Conservation (phyloP, 352 stramenopile species). For the Pythium monospermum region DNA sequence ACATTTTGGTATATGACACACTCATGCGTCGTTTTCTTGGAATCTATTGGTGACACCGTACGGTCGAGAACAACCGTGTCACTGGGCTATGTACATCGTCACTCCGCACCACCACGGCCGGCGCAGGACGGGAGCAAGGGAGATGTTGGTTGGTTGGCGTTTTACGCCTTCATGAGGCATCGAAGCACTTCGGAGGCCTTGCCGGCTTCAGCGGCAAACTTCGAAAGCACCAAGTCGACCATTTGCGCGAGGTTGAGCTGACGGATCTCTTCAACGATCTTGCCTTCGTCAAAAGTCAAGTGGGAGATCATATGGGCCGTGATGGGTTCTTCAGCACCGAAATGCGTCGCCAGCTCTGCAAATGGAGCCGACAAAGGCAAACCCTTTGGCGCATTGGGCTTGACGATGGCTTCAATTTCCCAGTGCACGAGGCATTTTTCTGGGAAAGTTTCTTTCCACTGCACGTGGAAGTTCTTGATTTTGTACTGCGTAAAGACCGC, state of each 20-base stretch:
- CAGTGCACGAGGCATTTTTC: conserved; percentile 77
- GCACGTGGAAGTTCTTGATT: conserved; percentile 77
- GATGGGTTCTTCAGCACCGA: conserved; percentile 44
- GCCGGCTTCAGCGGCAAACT: conserved; percentile 48
- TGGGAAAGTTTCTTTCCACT: conserved; percentile 63
- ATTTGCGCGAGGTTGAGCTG: conserved; percentile 67
- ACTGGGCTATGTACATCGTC: conserved; percentile 6
- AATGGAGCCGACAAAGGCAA: conserved; percentile 66
- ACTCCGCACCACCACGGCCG: neutral
- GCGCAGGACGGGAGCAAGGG: conserved; percentile 3
- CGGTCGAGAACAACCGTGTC: neutral
- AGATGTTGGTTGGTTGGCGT: conserved; percentile 8
- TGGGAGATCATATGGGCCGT: conserved; percentile 73
- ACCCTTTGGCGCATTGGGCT: conserved; percentile 40
- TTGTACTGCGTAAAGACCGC: conserved; percentile 73
- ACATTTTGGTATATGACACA: neutral
- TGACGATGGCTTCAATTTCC: conserved; percentile 59
- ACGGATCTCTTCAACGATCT: conserved; percentile 76
- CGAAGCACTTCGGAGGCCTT: conserved; percentile 52
- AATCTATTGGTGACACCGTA: neutral
- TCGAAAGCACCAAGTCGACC: conserved; percentile 40
- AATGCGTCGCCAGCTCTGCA: conserved; percentile 45
- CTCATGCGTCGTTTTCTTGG: too few species aligned
- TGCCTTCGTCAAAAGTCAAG: conserved; percentile 74
- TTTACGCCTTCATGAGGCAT: conserved; percentile 36